These are phyloP conservation scores for Alternaria tenuissima DNA, from an alignment of 2,329 filamentous ascomycete species.

Conservation along the genomic window DNA sequence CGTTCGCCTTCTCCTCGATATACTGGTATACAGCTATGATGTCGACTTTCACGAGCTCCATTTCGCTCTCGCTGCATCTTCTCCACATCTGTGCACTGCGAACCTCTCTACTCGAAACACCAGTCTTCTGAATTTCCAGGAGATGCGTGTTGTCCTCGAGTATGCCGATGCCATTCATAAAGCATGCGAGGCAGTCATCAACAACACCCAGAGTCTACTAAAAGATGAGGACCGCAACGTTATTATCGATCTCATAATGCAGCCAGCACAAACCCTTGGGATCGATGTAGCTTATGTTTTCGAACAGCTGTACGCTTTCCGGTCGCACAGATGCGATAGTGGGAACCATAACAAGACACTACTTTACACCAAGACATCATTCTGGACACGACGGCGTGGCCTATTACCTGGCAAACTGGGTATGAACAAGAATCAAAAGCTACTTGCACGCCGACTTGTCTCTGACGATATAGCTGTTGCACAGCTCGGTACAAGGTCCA, in stretches of 20 bases:
- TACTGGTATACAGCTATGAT: constrained; percentile 4
- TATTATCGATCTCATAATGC: not conserved
- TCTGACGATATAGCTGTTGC: constrained; percentile 9
- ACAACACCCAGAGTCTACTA: constrained; percentile 6
- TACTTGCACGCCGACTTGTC: constrained; percentile 10
- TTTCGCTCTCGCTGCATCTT: constrained; percentile 3
- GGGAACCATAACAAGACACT: constrained; percentile 7
- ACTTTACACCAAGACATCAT: not conserved
- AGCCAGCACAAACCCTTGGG: constrained; percentile 3
- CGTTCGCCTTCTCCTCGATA: constrained; percentile 4
- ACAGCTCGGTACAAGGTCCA: not conserved
- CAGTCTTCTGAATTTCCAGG: not conserved
- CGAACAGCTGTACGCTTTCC: constrained; percentile 7
- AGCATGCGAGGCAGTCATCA: not conserved
- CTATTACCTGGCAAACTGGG: not conserved
- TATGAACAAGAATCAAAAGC: constrained; percentile 1
- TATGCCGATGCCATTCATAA: constrained; percentile 3
- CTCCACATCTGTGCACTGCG: not conserved
- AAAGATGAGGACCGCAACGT: constrained; percentile 2
- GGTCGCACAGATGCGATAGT: constrained; percentile 1
- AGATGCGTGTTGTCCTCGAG: not conserved
- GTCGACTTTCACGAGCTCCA: not conserved
- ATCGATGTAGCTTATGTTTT: constrained; percentile 8
- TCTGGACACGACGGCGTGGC: not conserved
- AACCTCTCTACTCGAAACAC: not conserved